Base-by-base conservation (phyloP, 2,329 filamentous ascomycete genomes). In the Scedosporium dehoogii region DNA sequence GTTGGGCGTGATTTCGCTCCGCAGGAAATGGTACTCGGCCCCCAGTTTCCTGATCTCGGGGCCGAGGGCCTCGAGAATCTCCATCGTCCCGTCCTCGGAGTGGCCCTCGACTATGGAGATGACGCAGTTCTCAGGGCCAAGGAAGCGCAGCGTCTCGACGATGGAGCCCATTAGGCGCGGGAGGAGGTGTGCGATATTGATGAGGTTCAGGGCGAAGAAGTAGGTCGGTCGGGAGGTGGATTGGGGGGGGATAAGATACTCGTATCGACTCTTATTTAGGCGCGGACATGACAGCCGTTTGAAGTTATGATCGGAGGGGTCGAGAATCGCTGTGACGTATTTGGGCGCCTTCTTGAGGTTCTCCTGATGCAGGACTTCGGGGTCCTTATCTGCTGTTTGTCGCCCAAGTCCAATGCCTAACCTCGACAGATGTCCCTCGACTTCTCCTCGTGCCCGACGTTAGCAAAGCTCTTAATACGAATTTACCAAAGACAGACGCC, bases 31-130 rank as follows among this genome's bases (percentile, higher is more conserved):
- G 67, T 81, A 85, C 0, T 65, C 63, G 1, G 73, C 65, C 3
- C 75, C 75, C 0, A 79, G 56, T 0, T 66, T 66, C 12, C 76
- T 68, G 0, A 86, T 67, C 3, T 73, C 70, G 0, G 71, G 67
- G 1, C 68, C 69, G 6, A 85, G 68, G 0, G 72, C 71, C 1
- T 70, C 62, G 1, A 86, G 73, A 6, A 85, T 72, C 41, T 83
- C 79, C 41, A 68, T 74, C 0, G 83, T 85, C 4, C 81, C 81
- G 63, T 85, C 82, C 21, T 74, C 67, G 0, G 82, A 85, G 66
- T 80, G 75, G 12, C 82, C 82, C 65, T 85, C 82, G 12, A 85
- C 75, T 23, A 85, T 78, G 1, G 81, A 84, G 1, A 85, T 70
- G 0, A 76, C 79, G 66, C 81, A 85, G 61, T 74, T 73, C 10